phyloP scores from a whole-genome alignment of 2,329 filamentous ascomycete species.

The Amphichorda felina region DNA sequence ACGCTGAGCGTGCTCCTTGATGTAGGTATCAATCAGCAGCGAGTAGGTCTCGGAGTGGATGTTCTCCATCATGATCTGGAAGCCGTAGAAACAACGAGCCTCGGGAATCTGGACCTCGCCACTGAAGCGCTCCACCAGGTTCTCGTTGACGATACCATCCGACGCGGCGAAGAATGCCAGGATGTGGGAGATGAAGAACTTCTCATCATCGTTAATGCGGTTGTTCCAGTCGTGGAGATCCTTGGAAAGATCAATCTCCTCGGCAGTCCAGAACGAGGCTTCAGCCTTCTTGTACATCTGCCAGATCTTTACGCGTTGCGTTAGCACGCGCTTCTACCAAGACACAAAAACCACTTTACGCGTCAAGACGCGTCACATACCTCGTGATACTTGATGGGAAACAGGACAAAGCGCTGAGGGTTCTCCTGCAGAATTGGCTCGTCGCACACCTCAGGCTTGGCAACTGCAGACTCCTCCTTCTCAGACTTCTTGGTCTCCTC shows the following conservation, averaged over 20 bases:
- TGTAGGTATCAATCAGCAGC: conserved; percentile 96
- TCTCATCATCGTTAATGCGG: conserved; percentile 89
- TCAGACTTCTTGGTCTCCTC: conserved; percentile 28
- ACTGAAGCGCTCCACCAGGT: conserved; percentile 95
- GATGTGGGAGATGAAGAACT: conserved; percentile 97
- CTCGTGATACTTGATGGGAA: conserved; percentile 99
- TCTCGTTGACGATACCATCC: conserved; percentile 99
- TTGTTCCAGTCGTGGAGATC: conserved; percentile 99
- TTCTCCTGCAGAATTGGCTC: conserved; percentile 95
- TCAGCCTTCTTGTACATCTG: conserved; percentile 99
- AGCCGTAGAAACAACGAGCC: conserved; percentile 98
- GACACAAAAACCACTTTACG: conserved; percentile 47
- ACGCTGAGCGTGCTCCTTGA: conserved; percentile 92
- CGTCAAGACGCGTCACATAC: conserved; percentile 58
- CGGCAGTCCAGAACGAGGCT: conserved; percentile 98
- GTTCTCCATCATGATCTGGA: conserved; percentile 99
- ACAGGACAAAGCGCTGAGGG: conserved; percentile 89
- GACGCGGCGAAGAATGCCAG: conserved; percentile 98
- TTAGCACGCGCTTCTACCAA: conserved; percentile 22
- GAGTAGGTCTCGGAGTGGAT: conserved; percentile 99
- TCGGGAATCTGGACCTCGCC: conserved; percentile 94
- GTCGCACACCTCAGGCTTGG: conserved; percentile 58
- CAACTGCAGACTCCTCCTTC: conserved; percentile 21
- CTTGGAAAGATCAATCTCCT: conserved; percentile 98
- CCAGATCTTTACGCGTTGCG: conserved; percentile 62